Percentiles rank a stretch among this genome's conserved stretches.
Conservation (phyloP, 2,329 filamentous ascomycete species). For the Cladophialophora bantiana region DNA sequence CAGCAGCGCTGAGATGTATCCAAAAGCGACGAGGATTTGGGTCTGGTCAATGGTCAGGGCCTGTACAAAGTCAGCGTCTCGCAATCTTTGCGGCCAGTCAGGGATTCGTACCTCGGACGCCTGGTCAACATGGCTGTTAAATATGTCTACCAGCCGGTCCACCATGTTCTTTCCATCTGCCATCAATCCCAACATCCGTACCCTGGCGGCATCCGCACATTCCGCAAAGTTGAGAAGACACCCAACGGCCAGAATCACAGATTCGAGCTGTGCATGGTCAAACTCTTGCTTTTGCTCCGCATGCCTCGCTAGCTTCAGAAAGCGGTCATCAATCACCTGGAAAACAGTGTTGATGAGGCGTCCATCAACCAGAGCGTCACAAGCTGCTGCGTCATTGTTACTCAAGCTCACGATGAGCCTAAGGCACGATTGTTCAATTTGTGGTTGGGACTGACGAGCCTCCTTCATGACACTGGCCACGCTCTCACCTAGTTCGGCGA, state of each 20-base stretch:
- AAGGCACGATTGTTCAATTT: conserved; percentile 55
- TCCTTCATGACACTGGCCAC: conserved; percentile 28
- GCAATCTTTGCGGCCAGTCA: background rate
- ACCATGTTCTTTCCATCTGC: conserved; percentile 56
- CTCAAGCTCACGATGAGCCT: conserved; percentile 84
- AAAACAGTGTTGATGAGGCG: conserved; percentile 49
- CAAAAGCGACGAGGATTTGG: conserved; percentile 80
- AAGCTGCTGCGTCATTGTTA: conserved; percentile 76
- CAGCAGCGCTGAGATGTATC: conserved; percentile 83
- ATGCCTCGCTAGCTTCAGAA: conserved; percentile 43
- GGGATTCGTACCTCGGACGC: conserved; percentile 69
- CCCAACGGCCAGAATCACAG: conserved; percentile 78
- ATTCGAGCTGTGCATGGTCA: conserved; percentile 69
- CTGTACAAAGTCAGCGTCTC: conserved; percentile 44
- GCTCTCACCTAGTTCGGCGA: conserved; percentile 29
- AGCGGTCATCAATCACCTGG: conserved; percentile 44
- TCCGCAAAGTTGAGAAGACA: conserved; percentile 89
- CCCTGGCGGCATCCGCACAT: conserved; percentile 70
- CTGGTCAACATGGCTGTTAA: conserved; percentile 70
- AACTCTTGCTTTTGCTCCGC: conserved; percentile 42
- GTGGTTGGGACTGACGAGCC: conserved; percentile 25
- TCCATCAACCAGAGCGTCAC: conserved; percentile 67
- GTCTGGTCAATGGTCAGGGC: conserved; percentile 69
- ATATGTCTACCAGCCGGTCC: conserved; percentile 68
- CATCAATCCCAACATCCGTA: conserved; percentile 53